phyloP scores from a whole-genome alignment of 352 stramenopile genomes.

The Phytophthora syringae region DNA sequence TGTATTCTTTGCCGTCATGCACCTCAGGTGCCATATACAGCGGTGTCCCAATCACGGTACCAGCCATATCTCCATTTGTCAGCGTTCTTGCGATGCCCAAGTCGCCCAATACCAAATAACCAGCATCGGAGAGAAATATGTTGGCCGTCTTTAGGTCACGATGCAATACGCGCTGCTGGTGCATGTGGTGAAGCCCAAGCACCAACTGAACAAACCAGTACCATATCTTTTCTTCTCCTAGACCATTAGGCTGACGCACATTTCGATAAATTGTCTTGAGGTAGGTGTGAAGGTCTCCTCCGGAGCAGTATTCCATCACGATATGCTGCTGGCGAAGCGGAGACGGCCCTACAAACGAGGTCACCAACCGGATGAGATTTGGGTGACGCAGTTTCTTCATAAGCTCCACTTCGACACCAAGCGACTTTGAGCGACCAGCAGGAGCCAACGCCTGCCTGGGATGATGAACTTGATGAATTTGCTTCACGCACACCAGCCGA shows the following conservation, averaged over 20 bases:
- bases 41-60: constrained; percentile 89
- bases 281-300: constrained; percentile 58
- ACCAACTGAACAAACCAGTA: constrained; percentile 93
- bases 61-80: constrained; percentile 44
- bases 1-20: constrained; percentile 81
- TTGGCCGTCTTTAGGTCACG: constrained; percentile 94
- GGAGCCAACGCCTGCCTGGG: not conserved
- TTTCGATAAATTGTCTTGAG: constrained; percentile 27
- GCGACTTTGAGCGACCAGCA: constrained; percentile 7
- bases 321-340: constrained; percentile 64
- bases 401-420: constrained; percentile 59
- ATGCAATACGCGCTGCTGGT: constrained; percentile 79
- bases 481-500: constrained; percentile 88
- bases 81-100: constrained; percentile 82
- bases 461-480: constrained; percentile 67
- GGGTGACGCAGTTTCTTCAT: constrained; percentile 89
- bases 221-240: constrained; percentile 80
- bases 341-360: constrained; percentile 45
- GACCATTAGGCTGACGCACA: not conserved
- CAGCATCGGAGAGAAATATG: constrained; percentile 67
- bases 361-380: constrained; percentile 92
- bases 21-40: constrained; percentile 92
- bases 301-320: constrained; percentile 94
- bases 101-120: constrained; percentile 88
- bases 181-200: constrained; percentile 91